Evolutionary conservation across 768 basidiomycete genomes (phyloP).

Genomic region (Rhodotorula kratochvilovae): DNA sequence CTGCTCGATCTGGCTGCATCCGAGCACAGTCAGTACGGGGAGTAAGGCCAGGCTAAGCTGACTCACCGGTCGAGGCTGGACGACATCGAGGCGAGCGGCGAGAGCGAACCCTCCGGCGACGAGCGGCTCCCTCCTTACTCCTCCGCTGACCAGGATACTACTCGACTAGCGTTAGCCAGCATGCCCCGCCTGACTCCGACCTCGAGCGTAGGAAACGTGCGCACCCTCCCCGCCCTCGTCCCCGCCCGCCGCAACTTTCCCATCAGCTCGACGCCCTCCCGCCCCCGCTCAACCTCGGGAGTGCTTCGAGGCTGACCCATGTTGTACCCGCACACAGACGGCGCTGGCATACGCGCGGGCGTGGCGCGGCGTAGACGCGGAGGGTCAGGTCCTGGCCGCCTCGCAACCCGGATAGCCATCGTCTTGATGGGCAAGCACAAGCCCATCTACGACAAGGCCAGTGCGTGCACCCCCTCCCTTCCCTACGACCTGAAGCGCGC

Average conservation of each 20-base stretch:
- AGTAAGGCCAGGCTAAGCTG: accelerated
- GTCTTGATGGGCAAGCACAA: constrained; percentile 99
- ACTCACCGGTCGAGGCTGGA: constrained; percentile 31
- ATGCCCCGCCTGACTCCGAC: constrained; percentile 24
- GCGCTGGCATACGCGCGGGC: constrained; percentile 87
- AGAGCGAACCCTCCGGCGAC: too few species aligned
- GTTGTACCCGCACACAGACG: constrained; percentile 57
- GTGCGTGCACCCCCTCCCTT: constrained; percentile 53
- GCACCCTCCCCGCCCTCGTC: neutral
- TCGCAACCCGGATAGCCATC: constrained; percentile 87
- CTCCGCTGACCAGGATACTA: neutral
- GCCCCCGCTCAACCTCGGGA: neutral
- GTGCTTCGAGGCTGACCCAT: neutral
- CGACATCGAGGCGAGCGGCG: neutral
- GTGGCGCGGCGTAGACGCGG: constrained; percentile 92
- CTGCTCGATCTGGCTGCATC: constrained; percentile 84
- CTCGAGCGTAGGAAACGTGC: constrained; percentile 23
- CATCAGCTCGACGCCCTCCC: neutral
- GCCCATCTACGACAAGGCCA: constrained; percentile 86
- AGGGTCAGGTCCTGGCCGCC: constrained; percentile 83
- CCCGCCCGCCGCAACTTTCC: neutral
- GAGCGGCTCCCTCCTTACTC: neutral
- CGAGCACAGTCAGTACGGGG: neutral
- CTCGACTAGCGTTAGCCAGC: neutral
- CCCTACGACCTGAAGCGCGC: neutral